Base-by-base conservation (phyloP, 805 yeast species). In the Wickerhamomyces canadensis region DNA sequence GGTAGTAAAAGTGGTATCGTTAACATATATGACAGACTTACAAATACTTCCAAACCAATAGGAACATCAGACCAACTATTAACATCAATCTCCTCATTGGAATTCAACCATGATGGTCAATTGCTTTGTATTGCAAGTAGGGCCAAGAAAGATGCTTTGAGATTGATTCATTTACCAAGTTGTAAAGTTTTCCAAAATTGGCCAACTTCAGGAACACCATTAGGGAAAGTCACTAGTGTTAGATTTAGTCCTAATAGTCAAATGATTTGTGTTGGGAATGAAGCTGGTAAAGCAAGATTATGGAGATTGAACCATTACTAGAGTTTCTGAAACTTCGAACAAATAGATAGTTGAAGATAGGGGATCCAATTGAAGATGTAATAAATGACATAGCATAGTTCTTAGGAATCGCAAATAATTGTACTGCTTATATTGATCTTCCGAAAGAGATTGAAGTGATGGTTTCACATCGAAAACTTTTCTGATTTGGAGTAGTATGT, bases 191-290 rank as follows among this genome's bases (percentile, higher is more conserved):
- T 80, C 63, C 70, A 80, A 34, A 93, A 93, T 66, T 93, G 98
- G 98, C 99, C 99, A 14, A 93, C 98, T 2, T 80, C 91, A 36
- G 88, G 88, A 6, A 91, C 98, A 1, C 98, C 98, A 10, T 71
- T 93, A 48, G 99, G 98, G n/a, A 78, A 82, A 48, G 96, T 93
- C 24, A 85, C 96, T 0, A 62, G 80, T 14, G 81, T 78, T 3
- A 74, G 78, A 13, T 91, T 91, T 60, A 78, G 94, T 30, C 87
- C 93, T 19, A 76, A 76, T 44, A 77, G 80, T 41, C 93, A 86
- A 60, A 76, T 89, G 80, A 59, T 93, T 34, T 86, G 89, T 14
- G 76, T 87, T 1, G 98, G 96, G 44, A 91, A 89, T 52, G 95
- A 86, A 52, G 85, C 78, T 19, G 99, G 98, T 9, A 80, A 76